Evolutionary conservation across 345 rosid genomes (phyloP), one percentile per base, ranked within the genome.

Genomic region (Aethionema arabicum): DNA sequence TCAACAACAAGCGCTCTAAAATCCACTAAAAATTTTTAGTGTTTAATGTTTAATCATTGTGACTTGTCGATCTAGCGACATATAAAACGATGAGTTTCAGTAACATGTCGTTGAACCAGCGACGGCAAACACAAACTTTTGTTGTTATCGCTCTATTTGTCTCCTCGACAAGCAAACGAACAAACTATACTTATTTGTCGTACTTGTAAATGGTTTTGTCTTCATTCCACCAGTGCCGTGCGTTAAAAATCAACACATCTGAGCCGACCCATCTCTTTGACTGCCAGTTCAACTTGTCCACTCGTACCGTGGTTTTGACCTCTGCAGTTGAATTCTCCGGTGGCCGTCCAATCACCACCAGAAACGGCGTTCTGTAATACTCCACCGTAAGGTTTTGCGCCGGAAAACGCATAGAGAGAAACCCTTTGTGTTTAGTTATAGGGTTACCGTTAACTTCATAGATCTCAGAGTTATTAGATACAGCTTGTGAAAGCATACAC

Each of bases 141-240:
- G 27, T 21, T 21, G 2, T 21, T 2, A 21, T 21, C 27, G 27
- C 27, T 21, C 27, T 21, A 1, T n/a, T n/a, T 21, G 27, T n/a
- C n/a, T n/a, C n/a, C n/a, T n/a, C n/a, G n/a, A 21, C 27, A 21
- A 21, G 27, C 27, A 21, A 21, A 21, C 27, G 27, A 21, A 21
- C 2, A 21, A 21, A 2, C 27, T 2, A n/a, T n/a, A n/a, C 27
- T 21, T 3, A 29, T 11, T 6, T 45, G 2, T 7, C 73, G 2
- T 73, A 76, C 90, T 70, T 55, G 32, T 76, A 68, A 11, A 78
- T 50, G 11, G 91, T 87, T 72, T 90, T 90, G 27, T 76, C 83
- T 27, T 79, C 74, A 39, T 80, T 90, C 97, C 96, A 93, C 96
- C 96, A 90, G 32, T 87, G 96, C 4, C 97, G 95, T 8, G 82